phyloP scores from a whole-genome alignment of 352 stramenopile species.

The Saprolegnia diclina region DNA sequence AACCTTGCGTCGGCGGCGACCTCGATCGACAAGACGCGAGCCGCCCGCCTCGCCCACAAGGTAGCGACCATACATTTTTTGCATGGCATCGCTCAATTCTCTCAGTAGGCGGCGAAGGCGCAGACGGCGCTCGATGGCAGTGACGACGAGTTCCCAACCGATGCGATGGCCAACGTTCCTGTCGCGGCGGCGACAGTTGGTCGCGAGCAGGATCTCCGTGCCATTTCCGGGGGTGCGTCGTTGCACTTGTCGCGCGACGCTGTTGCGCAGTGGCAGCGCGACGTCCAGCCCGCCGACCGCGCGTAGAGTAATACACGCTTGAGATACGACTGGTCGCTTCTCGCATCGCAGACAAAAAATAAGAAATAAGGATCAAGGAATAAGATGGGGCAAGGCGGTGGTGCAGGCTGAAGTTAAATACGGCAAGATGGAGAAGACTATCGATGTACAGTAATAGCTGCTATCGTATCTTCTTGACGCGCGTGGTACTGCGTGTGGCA shows the following conservation, averaged over 20 bases:
- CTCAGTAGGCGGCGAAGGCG: slow-evolving; percentile 30
- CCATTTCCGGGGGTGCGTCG: slow-evolving; percentile 64
- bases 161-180: slow-evolving; percentile 67
- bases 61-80: slow-evolving; percentile 21
- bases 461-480: slow-evolving; percentile 15
- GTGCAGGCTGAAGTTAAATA: no score
- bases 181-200: slow-evolving; percentile 55
- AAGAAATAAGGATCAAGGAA: no score
- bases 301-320: neutral
- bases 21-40: slow-evolving; percentile 57
- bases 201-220: slow-evolving; percentile 60
- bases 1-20: slow-evolving; percentile 48
- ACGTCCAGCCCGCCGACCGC: neutral
- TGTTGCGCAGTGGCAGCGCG: slow-evolving; percentile 50
- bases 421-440: no score
- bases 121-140: slow-evolving; percentile 25
- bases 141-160: slow-evolving; percentile 40
- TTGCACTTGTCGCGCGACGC: slow-evolving; percentile 62
- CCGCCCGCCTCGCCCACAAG: slow-evolving; percentile 38
- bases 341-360: no score
- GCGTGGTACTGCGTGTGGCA: neutral
- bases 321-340: no score
- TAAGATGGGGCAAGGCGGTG: no score
- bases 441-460: no score
- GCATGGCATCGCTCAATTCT: neutral